Percentiles rank a stretch among this genome's conserved stretches.
Evolutionary conservation across 305 asterid species (phyloP).

Genomic region (Solanum hybrid): DNA sequence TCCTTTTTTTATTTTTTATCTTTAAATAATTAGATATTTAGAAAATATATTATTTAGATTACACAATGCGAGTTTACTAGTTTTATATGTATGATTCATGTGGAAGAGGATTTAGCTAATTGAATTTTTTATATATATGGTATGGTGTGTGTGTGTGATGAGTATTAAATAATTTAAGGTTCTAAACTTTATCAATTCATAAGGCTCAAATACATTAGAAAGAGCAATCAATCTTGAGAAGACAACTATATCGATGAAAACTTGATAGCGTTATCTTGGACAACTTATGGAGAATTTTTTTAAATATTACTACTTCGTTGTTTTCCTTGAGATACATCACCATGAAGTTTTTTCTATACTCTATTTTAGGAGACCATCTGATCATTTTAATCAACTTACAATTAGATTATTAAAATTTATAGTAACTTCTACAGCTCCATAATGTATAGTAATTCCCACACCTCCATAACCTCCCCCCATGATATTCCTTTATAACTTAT

Average conservation of each 20-base stretch:
- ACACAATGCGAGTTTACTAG: not conserved
- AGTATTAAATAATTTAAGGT: not conserved
- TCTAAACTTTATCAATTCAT: not conserved
- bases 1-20: not conserved
- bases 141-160: not conserved
- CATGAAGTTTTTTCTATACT: not conserved
- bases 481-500: no score
- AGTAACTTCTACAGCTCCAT: no score
- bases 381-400: not conserved
- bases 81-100: not conserved
- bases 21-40: not conserved
- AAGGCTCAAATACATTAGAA: not conserved
- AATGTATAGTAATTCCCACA: no score
- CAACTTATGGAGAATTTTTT: no score
- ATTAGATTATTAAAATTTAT: not conserved
- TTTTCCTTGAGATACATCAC: no score
- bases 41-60: not conserved
- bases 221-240: not conserved
- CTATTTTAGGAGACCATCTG: not conserved
- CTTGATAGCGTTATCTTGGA: no score
- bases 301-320: no score
- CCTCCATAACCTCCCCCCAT: no score
- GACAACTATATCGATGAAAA: no score
- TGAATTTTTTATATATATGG: not conserved
- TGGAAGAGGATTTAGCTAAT: not conserved